Base-by-base conservation (phyloP, 2,329 filamentous ascomycete genomes). In the Hypoxylon sp. region DNA sequence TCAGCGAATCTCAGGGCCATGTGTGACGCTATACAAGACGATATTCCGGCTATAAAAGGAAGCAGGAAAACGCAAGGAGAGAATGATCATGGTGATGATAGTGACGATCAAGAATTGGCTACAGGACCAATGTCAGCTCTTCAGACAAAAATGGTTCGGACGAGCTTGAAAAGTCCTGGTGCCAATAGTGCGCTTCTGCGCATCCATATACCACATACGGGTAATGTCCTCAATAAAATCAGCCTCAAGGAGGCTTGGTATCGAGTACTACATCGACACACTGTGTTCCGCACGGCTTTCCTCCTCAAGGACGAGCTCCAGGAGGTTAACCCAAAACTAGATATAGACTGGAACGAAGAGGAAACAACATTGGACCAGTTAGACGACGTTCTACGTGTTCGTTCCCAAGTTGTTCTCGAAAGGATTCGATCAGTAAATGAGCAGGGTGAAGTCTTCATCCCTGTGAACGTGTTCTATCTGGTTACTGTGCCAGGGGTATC, bases 101-200 rank as follows among this genome's bases (percentile, higher is more conserved):
- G 31, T n/a, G 63, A n/a, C 9, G 22, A 50, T 10, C 31, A 50
- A 14, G 39, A 47, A 35, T 24, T 37, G 37, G 31, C 11, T n/a
- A 35, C 29, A 9, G 61, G 61, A 5, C 61, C 61, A 9, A 64
- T 59, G 61, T 51, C 61, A n/a, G 35, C 52, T 31, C 46, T 64
- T 3, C 61, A 64, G 19, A 26, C 35, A 26, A 64, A 64, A 35
- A 64, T 64, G 61, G 51, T 54, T 35, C 61, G 33, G 11, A 46
- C 61, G 29, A 59, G 46, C 54, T 59, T 64, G n/a, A 64, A 50
- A 50, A 37, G 13, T 19, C 61, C 53, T 6, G 61, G 61, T 44
- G 61, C 53, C 8, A 64, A 64, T 9, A 29, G 13, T 29, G 29
- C 57, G 1, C 61, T 64, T 31, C 61, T 64, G 13, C 61, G 53